phyloP scores from a whole-genome alignment of 2,329 filamentous ascomycete species.

The Exutisphaerella laricina region DNA sequence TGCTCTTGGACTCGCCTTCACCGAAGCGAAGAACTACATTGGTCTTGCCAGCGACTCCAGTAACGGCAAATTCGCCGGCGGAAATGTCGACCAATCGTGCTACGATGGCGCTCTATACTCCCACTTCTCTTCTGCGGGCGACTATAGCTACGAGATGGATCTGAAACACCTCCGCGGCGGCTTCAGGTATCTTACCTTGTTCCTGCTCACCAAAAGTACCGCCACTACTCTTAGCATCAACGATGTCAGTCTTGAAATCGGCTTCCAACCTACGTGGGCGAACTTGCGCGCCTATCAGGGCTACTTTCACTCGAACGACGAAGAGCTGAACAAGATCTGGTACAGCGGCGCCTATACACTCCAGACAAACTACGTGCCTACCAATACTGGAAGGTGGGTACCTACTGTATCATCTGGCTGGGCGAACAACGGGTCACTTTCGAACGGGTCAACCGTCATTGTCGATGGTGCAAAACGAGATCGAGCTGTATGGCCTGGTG shows the following conservation, averaged over 20 bases:
- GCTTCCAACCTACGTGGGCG: slow-evolving; percentile 48
- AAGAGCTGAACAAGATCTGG: slow-evolving; percentile 53
- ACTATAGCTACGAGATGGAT: slow-evolving; percentile 41
- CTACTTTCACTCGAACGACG: slow-evolving; percentile 34
- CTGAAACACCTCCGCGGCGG: slow-evolving; percentile 45
- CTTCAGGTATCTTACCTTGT: slow-evolving; percentile 50
- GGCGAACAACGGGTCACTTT: slow-evolving; percentile 35
- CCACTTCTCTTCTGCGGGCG: slow-evolving; percentile 30
- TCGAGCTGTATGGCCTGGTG: slow-evolving; percentile 41
- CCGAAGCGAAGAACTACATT: slow-evolving; percentile 40
- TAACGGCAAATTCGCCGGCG: slow-evolving; percentile 35
- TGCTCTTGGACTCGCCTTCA: slow-evolving; percentile 38
- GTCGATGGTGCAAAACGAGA: slow-evolving; percentile 39
- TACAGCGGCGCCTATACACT: slow-evolving; percentile 46
- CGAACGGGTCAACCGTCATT: slow-evolving; percentile 32
- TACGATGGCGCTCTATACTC: slow-evolving; percentile 43
- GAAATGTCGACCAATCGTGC: slow-evolving; percentile 25
- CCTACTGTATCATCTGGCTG: slow-evolving; percentile 23
- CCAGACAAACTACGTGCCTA: slow-evolving; percentile 35
- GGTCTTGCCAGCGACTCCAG: slow-evolving; percentile 42
- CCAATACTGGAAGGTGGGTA: slow-evolving; percentile 31
- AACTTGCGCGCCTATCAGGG: slow-evolving; percentile 36
- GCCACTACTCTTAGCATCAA: slow-evolving; percentile 35
- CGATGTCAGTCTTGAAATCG: slow-evolving; percentile 41
- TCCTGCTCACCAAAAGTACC: slow-evolving; percentile 35